Evolutionary conservation across 345 rosid species (phyloP).

Genomic region (Hypericum androsaemum): DNA sequence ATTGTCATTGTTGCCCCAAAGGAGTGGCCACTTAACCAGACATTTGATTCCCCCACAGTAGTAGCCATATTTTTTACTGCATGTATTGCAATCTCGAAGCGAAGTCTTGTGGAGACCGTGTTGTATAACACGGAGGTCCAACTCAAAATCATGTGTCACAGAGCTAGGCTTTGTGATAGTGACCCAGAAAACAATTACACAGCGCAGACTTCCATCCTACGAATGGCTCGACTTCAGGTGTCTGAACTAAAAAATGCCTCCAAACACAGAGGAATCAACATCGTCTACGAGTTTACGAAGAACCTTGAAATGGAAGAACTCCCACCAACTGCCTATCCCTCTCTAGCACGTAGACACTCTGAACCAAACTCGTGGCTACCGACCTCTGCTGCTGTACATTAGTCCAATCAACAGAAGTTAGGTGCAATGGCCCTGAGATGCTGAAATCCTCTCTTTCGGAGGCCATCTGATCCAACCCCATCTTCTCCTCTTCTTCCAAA

Average conservation of each 20-base stretch:
- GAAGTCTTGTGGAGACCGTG: conserved; percentile 62
- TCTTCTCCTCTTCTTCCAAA: no score
- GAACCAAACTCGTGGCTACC: conserved; percentile 70
- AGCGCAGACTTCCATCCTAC: conserved; percentile 37
- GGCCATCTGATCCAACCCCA: no score
- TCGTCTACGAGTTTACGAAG: conserved; percentile 54
- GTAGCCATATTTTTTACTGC: conserved; percentile 62
- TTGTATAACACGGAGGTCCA: conserved; percentile 49
- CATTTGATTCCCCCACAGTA: conserved; percentile 46
- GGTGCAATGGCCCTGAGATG: conserved; percentile 59
- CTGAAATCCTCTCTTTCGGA: conserved; percentile 62
- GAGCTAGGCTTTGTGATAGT: conserved; percentile 63
- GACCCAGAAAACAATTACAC: conserved; percentile 75
- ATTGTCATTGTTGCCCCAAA: conserved; percentile 79
- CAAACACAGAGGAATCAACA: conserved; percentile 64
- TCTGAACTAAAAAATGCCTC: conserved; percentile 62
- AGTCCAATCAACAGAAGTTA: conserved; percentile 57
- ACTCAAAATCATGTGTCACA: conserved; percentile 49
- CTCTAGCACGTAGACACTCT: conserved; percentile 68
- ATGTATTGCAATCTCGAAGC: conserved; percentile 67
- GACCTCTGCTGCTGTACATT: conserved; percentile 57
- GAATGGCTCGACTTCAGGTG: conserved; percentile 31
- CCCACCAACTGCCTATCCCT: conserved; percentile 86
- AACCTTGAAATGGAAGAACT: conserved; percentile 56
- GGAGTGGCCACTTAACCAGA: conserved; percentile 93